Evolutionary conservation across 352 stramenopile species (phyloP), one percentile per base, ranked within the genome.

Genomic region (Blastocystis sp.): DNA sequence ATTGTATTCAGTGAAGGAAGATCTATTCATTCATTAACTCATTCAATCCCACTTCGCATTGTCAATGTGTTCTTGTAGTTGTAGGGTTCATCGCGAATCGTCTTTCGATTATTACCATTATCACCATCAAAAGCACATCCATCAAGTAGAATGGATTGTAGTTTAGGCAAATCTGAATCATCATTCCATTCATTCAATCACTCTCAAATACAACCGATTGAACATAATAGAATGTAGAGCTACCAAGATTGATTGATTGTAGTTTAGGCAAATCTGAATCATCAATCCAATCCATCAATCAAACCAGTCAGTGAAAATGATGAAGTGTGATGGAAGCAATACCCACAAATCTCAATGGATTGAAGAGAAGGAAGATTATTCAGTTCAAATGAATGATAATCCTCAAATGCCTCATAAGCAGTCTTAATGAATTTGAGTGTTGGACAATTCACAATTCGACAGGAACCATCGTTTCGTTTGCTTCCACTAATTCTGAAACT

Each of bases 91-190:
- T 59, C 51, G n/a, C 51, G 18, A 59, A 59, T 11, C 11, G 32
- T n/a, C n/a, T n/a, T n/a, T n/a, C n/a, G 32, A 14, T 27, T 18
- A 14, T 59, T 18, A 59, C 32, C 51, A 0, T 71, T 27, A 38
- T 71, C 38, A 36, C 59, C 59, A 1, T 40, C 16, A 42, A 71
- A 18, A 0, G 59, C 59, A 38, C 34, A 48, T 8, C 7, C 38
- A 71, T 27, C 24, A 32, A 71, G 24, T 24, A 36, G 29, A 0
- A 71, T 40, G 11, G 59, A 40, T 0, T 71, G 16, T 18, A 71
- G 34, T 48, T 71, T 71, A 71, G 59, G 59, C 24, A 71, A 18
- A 71, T 71, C 59, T 71, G 18, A 38, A 38, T 71, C 32, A 67
- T 36, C 1, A 9, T 46, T 9, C 8, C 24, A 9, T 21, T 46